Evolutionary conservation across 257 asterid genomes (phyloP).

Genomic region (Linaria vulgaris): DNA sequence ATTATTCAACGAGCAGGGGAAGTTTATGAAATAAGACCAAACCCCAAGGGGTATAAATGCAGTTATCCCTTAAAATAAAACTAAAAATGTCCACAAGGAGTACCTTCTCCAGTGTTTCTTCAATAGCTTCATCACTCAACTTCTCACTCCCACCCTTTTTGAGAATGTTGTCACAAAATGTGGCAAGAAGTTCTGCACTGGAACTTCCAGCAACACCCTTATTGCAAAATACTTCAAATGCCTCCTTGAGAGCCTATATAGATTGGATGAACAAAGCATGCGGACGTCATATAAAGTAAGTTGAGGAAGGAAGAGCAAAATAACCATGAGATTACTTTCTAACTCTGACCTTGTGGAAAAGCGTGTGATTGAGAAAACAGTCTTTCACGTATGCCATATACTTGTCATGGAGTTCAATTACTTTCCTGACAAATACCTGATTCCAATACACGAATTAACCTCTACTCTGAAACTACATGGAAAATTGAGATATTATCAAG

Average conservation of each 20-base stretch:
- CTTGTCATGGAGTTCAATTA: slow-evolving; percentile 94
- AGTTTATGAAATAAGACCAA: no score
- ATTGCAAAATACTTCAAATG: slow-evolving; percentile 96
- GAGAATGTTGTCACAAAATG: slow-evolving; percentile 96
- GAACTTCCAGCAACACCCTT: slow-evolving; percentile 99
- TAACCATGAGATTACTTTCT: slow-evolving; percentile 12
- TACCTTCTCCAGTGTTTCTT: slow-evolving; percentile 96
- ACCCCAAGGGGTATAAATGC: no score
- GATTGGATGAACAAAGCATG: slow-evolving; percentile 14
- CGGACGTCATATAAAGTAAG: neutral
- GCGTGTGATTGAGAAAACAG: slow-evolving; percentile 88
- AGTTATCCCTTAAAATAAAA: neutral
- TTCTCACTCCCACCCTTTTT: slow-evolving; percentile 98
- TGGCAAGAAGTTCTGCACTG: slow-evolving; percentile 95
- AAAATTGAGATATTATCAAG: slow-evolving; percentile 7
- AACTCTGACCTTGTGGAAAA: slow-evolving; percentile 90
- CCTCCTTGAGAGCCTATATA: slow-evolving; percentile 96
- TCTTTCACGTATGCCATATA: slow-evolving; percentile 84
- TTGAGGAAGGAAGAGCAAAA: neutral
- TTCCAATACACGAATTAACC: slow-evolving; percentile 22
- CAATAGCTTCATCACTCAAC: slow-evolving; percentile 97
- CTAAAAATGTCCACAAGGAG: slow-evolving; percentile 13
- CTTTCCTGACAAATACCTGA: slow-evolving; percentile 92
- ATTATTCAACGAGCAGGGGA: no score
- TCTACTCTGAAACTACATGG: slow-evolving; percentile 20